These are phyloP conservation scores for Xylaria sp. DNA, from an alignment of 2,329 filamentous ascomycete species.

Conservation along the genomic window DNA sequence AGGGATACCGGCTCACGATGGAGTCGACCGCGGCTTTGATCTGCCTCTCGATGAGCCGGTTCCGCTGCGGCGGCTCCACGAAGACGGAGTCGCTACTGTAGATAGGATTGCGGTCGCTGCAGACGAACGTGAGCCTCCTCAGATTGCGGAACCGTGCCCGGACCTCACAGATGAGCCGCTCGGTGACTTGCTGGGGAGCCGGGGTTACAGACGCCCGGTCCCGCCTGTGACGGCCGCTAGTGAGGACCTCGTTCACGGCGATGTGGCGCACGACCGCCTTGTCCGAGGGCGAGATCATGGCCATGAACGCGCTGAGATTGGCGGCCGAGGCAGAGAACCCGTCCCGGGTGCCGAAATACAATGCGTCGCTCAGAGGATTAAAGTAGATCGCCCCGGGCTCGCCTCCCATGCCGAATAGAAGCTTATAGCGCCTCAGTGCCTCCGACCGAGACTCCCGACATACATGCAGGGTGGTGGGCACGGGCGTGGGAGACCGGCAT, in stretches of 20 bases:
- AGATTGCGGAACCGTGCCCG: constrained; percentile 54
- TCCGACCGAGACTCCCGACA: constrained; percentile 60
- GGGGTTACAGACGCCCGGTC: neutral
- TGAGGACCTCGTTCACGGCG: constrained; percentile 59
- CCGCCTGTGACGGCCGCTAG: constrained; percentile 43
- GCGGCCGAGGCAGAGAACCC: constrained; percentile 59
- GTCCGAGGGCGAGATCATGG: constrained; percentile 53
- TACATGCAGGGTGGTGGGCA: constrained; percentile 59
- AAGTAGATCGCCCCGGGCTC: constrained; percentile 53
- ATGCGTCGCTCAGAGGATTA: constrained; percentile 55
- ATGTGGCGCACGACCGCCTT: constrained; percentile 56
- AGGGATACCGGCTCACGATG: constrained; percentile 47
- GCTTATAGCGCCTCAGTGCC: constrained; percentile 55
- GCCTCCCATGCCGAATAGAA: constrained; percentile 51
- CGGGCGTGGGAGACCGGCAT: constrained; percentile 56
- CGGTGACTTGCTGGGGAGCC: neutral
- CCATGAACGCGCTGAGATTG: constrained; percentile 58
- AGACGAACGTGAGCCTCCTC: constrained; percentile 59
- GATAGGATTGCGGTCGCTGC: constrained; percentile 52
- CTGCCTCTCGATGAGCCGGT: constrained; percentile 53
- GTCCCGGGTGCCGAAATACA: constrained; percentile 60
- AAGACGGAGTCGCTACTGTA: constrained; percentile 47
- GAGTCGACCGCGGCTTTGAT: constrained; percentile 51
- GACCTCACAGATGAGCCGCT: constrained; percentile 52
- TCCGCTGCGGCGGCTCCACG: constrained; percentile 48